Evolutionary conservation across 371 early-diverging fungal species (phyloP).

Genomic region (Sporodiniella umbellata): DNA sequence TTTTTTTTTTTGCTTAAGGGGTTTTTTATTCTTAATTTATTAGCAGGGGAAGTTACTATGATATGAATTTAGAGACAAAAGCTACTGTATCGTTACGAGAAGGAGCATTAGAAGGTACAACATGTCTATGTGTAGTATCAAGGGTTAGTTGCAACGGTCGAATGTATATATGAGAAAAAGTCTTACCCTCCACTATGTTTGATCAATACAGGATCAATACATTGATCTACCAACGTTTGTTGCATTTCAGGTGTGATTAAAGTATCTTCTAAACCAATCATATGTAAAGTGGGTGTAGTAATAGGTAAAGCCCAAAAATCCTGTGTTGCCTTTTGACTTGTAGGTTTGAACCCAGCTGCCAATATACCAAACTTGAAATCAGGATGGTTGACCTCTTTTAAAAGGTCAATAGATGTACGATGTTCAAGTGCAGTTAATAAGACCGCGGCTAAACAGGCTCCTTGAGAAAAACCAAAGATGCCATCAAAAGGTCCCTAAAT

Average conservation of each 20-base stretch:
- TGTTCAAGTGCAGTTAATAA: constrained; percentile 47
- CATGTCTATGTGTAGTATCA: constrained; percentile 43
- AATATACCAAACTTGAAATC: constrained; percentile 61
- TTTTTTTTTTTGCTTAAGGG: neutral
- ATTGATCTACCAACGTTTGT: constrained; percentile 36
- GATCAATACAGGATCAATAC: constrained; percentile 30
- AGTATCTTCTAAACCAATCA: constrained; percentile 62
- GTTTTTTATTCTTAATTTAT: neutral
- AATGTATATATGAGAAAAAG: neutral
- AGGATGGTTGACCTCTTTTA: constrained; percentile 37
- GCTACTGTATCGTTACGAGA: constrained; percentile 55
- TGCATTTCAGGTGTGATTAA: constrained; percentile 48
- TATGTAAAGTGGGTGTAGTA: constrained; percentile 59
- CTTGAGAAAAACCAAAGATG: constrained; percentile 75
- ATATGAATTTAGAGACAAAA: constrained; percentile 51
- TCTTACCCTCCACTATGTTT: constrained; percentile 50
- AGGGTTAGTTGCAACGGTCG: constrained; percentile 1
- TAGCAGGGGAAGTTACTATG: neutral
- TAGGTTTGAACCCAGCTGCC: constrained; percentile 57
- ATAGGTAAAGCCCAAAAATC: constrained; percentile 39
- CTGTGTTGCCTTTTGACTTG: constrained; percentile 29
- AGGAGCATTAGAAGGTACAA: constrained; percentile 64
- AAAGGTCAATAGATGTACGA: constrained; percentile 22
- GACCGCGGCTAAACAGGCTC: constrained; percentile 65
- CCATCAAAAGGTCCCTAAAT: constrained; percentile 71